Conservation (phyloP, 331 rosid species). For the Quercus lobata region DNA sequence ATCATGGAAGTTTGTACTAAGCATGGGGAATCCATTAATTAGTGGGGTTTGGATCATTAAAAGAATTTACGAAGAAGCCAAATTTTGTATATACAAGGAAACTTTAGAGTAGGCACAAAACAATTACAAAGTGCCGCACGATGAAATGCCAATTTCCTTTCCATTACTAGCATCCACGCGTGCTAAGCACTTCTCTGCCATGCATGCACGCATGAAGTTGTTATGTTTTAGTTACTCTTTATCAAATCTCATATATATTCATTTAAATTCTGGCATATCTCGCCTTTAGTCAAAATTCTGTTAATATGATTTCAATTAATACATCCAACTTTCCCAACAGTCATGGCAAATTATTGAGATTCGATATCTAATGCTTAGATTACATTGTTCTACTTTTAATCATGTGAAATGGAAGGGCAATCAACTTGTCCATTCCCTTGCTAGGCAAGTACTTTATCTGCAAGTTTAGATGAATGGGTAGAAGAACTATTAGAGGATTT, state of each 20-base stretch:
- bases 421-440: too few relatives aligned
- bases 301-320: background rate
- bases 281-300: background rate
- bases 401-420: too few relatives aligned
- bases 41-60: background rate
- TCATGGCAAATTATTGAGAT: background rate
- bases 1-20: background rate
- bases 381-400: too few relatives aligned
- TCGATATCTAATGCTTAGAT: too few relatives aligned
- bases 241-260: too few relatives aligned
- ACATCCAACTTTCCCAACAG: background rate
- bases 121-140: background rate
- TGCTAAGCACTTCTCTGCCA: background rate
- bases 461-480: too few relatives aligned
- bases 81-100: background rate
- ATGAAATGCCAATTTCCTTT: background rate
- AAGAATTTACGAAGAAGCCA: background rate
- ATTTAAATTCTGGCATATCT: too few relatives aligned
- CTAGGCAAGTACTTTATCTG: too few relatives aligned
- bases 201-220: too few relatives aligned
- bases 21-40: background rate
- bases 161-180: background rate
- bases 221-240: too few relatives aligned
- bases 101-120: background rate
- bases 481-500: too few relatives aligned